Conservation (phyloP, 306 rosid species). For the Inga oerstediana region DNA sequence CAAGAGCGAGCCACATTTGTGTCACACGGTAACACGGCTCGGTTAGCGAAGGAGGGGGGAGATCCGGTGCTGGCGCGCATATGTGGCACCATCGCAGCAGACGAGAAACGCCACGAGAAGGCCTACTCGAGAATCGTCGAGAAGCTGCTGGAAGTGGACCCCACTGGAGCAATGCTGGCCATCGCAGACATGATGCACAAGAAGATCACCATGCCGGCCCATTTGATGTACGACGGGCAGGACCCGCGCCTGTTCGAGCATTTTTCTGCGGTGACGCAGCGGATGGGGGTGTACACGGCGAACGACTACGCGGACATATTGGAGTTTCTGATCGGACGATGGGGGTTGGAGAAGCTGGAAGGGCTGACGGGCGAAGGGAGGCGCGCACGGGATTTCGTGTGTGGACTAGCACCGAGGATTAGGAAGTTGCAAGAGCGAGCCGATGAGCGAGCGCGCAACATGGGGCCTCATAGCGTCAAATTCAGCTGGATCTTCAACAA, state of each 20-base stretch:
- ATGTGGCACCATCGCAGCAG: constrained; percentile 58
- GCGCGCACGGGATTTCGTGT: constrained; percentile 50
- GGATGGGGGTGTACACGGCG: constrained; percentile 38
- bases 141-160: constrained; percentile 61
- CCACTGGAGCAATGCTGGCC: constrained; percentile 41
- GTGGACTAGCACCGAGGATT: constrained; percentile 47
- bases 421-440: constrained; percentile 56
- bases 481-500: constrained; percentile 56
- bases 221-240: constrained; percentile 50
- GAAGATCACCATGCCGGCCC: constrained; percentile 61
- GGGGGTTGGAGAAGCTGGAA: constrained; percentile 22
- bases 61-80: constrained; percentile 51
- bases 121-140: constrained; percentile 46
- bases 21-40: constrained; percentile 60
- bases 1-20: constrained; percentile 63
- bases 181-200: constrained; percentile 55
- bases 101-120: constrained; percentile 62
- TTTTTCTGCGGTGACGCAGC: constrained; percentile 54
- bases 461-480: constrained; percentile 42
- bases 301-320: constrained; percentile 36
- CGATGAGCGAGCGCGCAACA: constrained; percentile 47
- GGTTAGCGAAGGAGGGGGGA: constrained; percentile 48
- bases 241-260: constrained; percentile 56
- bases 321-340: background rate
- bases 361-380: constrained; percentile 46